Evolutionary conservation across 2,329 filamentous ascomycete genomes (phyloP), one percentile per base, ranked within the genome.

Genomic region (Hymenoscyphus albidus): DNA sequence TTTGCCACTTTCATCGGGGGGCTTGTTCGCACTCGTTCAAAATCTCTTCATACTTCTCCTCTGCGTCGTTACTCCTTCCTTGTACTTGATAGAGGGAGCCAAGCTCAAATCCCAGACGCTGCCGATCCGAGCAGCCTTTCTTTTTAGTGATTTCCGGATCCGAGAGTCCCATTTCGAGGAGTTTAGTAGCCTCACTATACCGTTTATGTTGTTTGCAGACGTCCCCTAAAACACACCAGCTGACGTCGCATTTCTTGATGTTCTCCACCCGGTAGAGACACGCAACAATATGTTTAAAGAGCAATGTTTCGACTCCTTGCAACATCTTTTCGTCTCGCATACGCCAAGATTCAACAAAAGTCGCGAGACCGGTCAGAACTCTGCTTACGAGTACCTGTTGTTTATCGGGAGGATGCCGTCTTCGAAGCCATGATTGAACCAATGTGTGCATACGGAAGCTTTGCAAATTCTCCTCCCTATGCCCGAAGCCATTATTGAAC

Each of bases 391-490:
- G n/a, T 7, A 10, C 12, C 16, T 35, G 31, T 58, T 58, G 55
- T 14, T n/a, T 39, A 31, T 58, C 27, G 35, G 55, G 27, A 38
- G 31, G n/a, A 35, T 31, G 31, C 18, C 55, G 55, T 39, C 32
- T 58, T 58, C 55, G 31, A 35, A 58, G 31, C 55, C 55, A 58
- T 14, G 55, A 58, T 27, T 58, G 55, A 32, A 58, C 35, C 55
- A 58, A 58, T 38, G 55, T 58, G 55, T 58, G 55, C 55, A 58
- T 58, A 12, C 55, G 55, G 35, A 58, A 58, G n/a, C 55, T 58
- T 58, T 58, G 55, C 55, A 58, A 18, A 18, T 39, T 58, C 27
- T 58, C 55, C 27, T 58, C 55, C 7, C 55, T 12, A 35, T 58
- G 55, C 0, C 55, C 55, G 35, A 58, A 58, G 13, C 55, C 55